Percentiles rank a stretch among this genome's conserved stretches.
These are phyloP conservation scores for Mycena belliarum DNA, from an alignment of 768 basidiomycete genomes.

Conservation along the genomic window DNA sequence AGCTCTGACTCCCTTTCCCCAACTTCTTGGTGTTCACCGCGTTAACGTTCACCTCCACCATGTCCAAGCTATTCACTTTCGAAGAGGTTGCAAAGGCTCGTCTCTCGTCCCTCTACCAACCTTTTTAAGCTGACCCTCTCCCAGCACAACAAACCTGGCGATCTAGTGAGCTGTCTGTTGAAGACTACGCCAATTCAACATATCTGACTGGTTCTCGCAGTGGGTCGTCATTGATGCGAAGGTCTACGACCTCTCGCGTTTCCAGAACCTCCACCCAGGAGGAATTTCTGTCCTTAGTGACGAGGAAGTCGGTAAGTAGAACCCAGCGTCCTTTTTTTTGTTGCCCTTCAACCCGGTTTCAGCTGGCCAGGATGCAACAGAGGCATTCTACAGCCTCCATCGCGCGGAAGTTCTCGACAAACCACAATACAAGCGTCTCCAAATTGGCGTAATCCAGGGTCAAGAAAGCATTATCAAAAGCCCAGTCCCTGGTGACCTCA, in stretches of 20 bases:
- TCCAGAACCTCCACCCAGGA: conserved; percentile 82
- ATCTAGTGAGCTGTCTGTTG: conserved; percentile 53
- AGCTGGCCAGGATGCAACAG: conserved; percentile 80
- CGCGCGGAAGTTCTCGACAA: conserved; percentile 65
- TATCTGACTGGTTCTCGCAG: conserved; percentile 33
- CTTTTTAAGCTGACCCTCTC: conserved; percentile 1
- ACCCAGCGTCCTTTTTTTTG: no score
- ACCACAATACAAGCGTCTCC: conserved; percentile 65
- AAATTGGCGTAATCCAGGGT: conserved; percentile 63
- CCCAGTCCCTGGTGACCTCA: conserved; percentile 52
- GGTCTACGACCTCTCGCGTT: conserved; percentile 80
- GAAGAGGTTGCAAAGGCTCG: conserved; percentile 76
- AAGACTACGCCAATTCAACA: neutral
- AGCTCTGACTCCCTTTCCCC: no score
- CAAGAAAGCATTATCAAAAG: conserved; percentile 52
- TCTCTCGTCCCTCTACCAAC: neutral
- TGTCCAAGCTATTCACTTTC: conserved; percentile 49
- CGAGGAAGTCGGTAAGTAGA: conserved; percentile 68
- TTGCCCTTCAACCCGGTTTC: no score
- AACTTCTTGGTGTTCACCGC: neutral
- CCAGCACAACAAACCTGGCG: conserved; percentile 78
- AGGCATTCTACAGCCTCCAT: conserved; percentile 79
- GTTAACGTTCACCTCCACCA: conserved; percentile 15
- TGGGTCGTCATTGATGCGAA: conserved; percentile 85
- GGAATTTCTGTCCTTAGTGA: conserved; percentile 74